Base-by-base conservation (phyloP, 2,329 filamentous ascomycete species). In the Acrocalymma vagum region DNA sequence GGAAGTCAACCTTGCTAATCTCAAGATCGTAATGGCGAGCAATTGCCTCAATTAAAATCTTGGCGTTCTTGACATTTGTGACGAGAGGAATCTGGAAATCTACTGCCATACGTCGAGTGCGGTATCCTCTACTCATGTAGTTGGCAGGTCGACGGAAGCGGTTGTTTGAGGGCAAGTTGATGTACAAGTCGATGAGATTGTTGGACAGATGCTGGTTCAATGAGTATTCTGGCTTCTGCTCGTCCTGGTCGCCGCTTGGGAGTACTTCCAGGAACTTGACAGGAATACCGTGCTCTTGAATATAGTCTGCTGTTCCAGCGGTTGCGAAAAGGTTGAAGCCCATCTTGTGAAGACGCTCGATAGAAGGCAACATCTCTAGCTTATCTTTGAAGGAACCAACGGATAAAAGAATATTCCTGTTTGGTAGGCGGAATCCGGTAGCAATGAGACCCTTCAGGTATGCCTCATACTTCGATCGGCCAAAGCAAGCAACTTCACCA, bases 301-400 rank as follows among this genome's bases (percentile, higher is more conserved):
- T 80, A 80, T 94, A 99, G 72, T 99, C 94, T 13, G 94, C 92
- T 9, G 94, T 99, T 75, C 94, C 94, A 36, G 93, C 88, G 18
- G 94, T 99, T 15, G 93, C 94, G 63, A 95, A 99, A 33, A 99
- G 81, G 71, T 95, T 96, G 79, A 90, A 99, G 37, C 93, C 94
- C 68, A 97, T 79, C 68, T 90, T 84, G 73, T 95, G 86, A 31
- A 99, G 81, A 71, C 93, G 95, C 70, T 88, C 79, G 37, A 99
- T 87, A 0, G 93, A 95, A 6, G 93, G 91, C 45, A 99, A 78
- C 88, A 99, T 90, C 75, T 99, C 94, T 66, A 91, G 82, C 81
- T 99, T 99, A 70, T 99, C 94, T 77, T 96, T 96, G 81, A 88
- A 97, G 0, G 91, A 92, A 61, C 94, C 94, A 60, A 99, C 95